phyloP scores from a whole-genome alignment of 176 grass and related monocot species.

The Canna indica region DNA sequence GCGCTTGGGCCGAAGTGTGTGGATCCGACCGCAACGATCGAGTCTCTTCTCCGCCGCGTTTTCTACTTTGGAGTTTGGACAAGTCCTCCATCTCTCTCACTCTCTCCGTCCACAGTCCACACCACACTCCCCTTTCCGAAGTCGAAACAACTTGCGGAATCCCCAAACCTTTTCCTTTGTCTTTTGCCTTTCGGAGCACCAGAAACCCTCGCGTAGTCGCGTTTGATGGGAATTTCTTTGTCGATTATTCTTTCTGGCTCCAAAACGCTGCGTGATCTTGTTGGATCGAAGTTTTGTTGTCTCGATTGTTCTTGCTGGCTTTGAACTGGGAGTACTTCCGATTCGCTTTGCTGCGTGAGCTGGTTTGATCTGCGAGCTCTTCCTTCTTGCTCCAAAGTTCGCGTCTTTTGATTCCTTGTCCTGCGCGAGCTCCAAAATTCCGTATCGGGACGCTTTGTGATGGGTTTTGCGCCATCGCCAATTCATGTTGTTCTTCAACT shows the following conservation, averaged over 20 bases:
- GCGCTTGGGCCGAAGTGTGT: not conserved
- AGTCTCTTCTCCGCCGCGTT: conserved; percentile 6
- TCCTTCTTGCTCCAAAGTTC: not conserved
- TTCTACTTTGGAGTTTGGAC: not conserved
- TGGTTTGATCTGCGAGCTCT: not conserved
- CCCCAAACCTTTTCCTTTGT: not conserved
- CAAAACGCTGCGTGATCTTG: not conserved
- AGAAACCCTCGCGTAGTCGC: not conserved
- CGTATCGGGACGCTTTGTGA: not conserved
- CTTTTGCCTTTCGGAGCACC: not conserved
- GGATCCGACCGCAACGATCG: not conserved
- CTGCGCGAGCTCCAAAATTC: not conserved
- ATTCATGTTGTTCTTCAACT: not conserved
- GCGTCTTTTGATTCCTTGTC: not conserved
- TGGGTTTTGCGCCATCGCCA: not conserved
- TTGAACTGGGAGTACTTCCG: not conserved
- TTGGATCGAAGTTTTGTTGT: not conserved
- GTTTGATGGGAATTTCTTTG: not conserved
- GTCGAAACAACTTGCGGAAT: not conserved
- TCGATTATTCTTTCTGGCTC: not conserved
- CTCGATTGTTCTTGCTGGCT: not conserved
- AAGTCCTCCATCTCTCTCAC: not conserved
- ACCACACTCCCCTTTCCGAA: not conserved
- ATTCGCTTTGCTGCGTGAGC: not conserved
- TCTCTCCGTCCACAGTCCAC: not conserved